phyloP scores from a whole-genome alignment of 2,329 filamentous ascomycete species.

The Xylariales sp. region DNA sequence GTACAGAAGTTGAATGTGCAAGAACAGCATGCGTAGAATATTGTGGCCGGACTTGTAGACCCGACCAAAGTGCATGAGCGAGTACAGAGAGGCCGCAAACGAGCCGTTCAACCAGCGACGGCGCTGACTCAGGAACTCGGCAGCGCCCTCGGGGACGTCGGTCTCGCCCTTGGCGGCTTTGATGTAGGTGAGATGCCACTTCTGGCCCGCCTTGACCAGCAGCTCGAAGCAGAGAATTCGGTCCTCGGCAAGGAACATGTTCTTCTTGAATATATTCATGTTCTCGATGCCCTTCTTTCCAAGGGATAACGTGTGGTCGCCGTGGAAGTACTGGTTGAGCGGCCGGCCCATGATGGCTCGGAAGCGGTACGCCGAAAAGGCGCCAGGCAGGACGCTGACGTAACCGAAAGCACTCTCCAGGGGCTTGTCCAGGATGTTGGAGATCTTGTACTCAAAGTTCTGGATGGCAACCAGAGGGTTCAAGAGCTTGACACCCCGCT shows the following conservation, averaged over 20 bases:
- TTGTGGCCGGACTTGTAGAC: constrained; percentile 99
- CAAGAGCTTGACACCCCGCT: constrained; percentile 82
- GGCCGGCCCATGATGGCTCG: constrained; percentile 97
- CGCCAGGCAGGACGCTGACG: constrained; percentile 95
- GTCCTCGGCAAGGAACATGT: constrained; percentile 99
- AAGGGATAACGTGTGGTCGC: constrained; percentile 93
- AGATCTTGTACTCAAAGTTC: constrained; percentile 99
- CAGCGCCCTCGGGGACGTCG: constrained; percentile 92
- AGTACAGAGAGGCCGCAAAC: constrained; percentile 94
- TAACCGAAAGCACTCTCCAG: constrained; percentile 97
- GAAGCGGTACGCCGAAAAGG: constrained; percentile 97
- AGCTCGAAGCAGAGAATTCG: constrained; percentile 99
- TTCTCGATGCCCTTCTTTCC: constrained; percentile 99
- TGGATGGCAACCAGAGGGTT: constrained; percentile 97
- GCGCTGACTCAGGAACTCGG: constrained; percentile 97
- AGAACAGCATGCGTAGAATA: constrained; percentile 96
- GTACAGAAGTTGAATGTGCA: constrained; percentile 95
- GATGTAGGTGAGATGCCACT: constrained; percentile 98
- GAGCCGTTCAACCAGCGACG: constrained; percentile 99
- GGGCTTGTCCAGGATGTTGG: constrained; percentile 97
- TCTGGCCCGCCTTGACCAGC: constrained; percentile 96
- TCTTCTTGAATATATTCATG: constrained; percentile 99
- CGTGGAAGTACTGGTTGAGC: constrained; percentile 98
- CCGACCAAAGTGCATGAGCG: constrained; percentile 95
- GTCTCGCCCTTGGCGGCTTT: constrained; percentile 99